These are phyloP conservation scores for Linnemannia exigua DNA, from an alignment of 192 early-diverging fungal species.

Conservation along the genomic window DNA sequence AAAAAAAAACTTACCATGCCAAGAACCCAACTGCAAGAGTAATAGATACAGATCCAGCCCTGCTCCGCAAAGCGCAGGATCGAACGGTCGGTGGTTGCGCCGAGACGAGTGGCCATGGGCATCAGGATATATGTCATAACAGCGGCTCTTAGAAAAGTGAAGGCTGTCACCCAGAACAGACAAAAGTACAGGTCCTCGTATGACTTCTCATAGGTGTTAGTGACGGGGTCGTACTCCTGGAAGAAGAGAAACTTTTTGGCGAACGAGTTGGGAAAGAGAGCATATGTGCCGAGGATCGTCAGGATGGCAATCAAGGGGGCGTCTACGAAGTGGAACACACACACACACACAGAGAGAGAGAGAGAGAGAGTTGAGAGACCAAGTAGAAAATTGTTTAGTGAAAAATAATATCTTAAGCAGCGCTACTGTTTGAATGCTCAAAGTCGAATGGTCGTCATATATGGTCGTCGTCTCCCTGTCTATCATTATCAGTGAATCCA, in stretches of 20 bases:
- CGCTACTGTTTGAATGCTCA: not conserved
- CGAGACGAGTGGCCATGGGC: conserved; percentile 56
- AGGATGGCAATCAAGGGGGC: conserved; percentile 43
- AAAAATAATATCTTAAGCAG: too few species aligned
- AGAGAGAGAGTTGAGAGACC: not conserved
- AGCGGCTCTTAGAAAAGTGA: conserved; percentile 72
- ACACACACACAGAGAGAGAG: not conserved
- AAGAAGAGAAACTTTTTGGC: conserved; percentile 57
- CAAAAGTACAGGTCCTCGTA: conserved; percentile 74
- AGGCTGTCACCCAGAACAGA: conserved; percentile 70
- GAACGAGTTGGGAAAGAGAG: conserved; percentile 35
- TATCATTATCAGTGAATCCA: not conserved
- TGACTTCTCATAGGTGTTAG: conserved; percentile 63
- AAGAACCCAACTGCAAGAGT: conserved; percentile 70
- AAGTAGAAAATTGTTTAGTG: not conserved
- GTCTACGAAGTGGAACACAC: conserved; percentile 20
- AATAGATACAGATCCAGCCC: conserved; percentile 80
- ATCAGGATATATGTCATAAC: conserved; percentile 67
- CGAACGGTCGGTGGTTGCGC: conserved; percentile 45
- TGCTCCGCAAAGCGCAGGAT: conserved; percentile 78
- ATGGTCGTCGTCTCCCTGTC: not conserved
- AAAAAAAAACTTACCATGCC: conserved; percentile 69
- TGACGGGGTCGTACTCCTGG: conserved; percentile 35
- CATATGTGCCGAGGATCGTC: conserved; percentile 30
- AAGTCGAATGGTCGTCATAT: not conserved